Evolutionary conservation across 208 protist genomes (phyloP).

Genomic region (Crithidia bombi): DNA sequence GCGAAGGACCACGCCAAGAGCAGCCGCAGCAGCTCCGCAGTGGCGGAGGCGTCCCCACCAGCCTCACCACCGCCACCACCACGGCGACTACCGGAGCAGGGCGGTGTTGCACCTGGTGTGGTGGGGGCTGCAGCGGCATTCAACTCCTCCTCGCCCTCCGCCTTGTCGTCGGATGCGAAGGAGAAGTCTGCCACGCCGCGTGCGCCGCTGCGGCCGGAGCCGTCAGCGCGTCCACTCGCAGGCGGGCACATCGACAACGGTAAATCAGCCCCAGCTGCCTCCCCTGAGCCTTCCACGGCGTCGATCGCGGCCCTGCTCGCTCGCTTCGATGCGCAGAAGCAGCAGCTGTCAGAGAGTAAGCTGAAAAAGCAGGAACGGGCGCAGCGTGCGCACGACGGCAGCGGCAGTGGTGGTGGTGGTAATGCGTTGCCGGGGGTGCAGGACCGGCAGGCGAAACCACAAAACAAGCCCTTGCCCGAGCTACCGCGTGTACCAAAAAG

Average conservation of each 20-base stretch:
- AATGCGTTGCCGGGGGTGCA: background rate
- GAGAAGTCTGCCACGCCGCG: too few relatives aligned
- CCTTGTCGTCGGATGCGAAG: too few relatives aligned
- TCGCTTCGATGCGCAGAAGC: conserved; percentile 60
- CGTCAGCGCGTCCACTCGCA: too few relatives aligned
- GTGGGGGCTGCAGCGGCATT: too few relatives aligned
- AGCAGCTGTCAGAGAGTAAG: conserved; percentile 30
- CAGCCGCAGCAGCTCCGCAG: background rate
- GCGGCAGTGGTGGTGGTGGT: background rate
- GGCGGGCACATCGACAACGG: background rate
- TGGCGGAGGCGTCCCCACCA: background rate
- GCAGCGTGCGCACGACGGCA: background rate
- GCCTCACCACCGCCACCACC: background rate
- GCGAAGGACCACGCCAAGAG: background rate
- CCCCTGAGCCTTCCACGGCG: conserved; percentile 6
- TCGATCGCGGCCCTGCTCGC: conserved; percentile 52
- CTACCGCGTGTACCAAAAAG: background rate
- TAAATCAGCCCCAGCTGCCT: background rate
- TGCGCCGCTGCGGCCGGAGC: too few relatives aligned
- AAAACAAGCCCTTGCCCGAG: background rate
- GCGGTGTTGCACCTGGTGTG: too few relatives aligned
- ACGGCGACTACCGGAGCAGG: background rate
- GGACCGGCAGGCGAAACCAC: background rate
- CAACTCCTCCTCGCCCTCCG: too few relatives aligned
- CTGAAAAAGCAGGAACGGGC: background rate